Evolutionary conservation across 208 protist genomes (phyloP), one percentile per base, ranked within the genome.

Genomic region (Herpetomonas tarakana): DNA sequence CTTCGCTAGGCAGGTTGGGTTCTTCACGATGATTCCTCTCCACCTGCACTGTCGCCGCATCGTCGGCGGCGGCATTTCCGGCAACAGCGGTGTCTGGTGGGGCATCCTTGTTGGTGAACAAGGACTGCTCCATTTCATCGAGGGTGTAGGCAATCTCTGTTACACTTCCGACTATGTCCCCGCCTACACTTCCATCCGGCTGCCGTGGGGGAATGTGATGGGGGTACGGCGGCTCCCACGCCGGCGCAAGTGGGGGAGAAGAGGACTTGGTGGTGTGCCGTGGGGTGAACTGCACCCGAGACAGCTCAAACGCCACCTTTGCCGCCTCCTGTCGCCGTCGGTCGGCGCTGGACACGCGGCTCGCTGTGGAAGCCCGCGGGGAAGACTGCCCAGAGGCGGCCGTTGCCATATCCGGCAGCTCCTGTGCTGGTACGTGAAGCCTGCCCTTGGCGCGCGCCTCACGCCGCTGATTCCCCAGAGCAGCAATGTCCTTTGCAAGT

Each of bases 91-190:
- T n/a, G n/a, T 6, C 53, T 18, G 53, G n/a, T 19, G 53, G 7
- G 24, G 53, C 39, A 24, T 9, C 4, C 22, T 62, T 39, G 22
- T 39, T 35, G 45, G 29, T 26, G 26, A 91, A 89, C 19, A 94
- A 81, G 7, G 78, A 73, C 38, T 78, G 38, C 51, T 94, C 87
- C 29, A 94, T 50, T 62, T 90, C 83, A 60, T 94, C 76, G 39
- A 94, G 59, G 14, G 83, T 90, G 39, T 80, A 89, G n/a, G 87
- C 74, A 50, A 89, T 71, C 27, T 87, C 81, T 9, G 28, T 31
- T n/a, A 41, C 18, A 4, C 16, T 16, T 19, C 24, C 11, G 44
- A 49, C 19, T 4, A 49, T 24, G 44, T 49, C 44, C 16, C 11
- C 44, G 19, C 44, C 19, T 18, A 49, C 9, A 4, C 21, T n/a